Conservation (phyloP, 2,329 filamentous ascomycete genomes). For the Myotisia sp. region DNA sequence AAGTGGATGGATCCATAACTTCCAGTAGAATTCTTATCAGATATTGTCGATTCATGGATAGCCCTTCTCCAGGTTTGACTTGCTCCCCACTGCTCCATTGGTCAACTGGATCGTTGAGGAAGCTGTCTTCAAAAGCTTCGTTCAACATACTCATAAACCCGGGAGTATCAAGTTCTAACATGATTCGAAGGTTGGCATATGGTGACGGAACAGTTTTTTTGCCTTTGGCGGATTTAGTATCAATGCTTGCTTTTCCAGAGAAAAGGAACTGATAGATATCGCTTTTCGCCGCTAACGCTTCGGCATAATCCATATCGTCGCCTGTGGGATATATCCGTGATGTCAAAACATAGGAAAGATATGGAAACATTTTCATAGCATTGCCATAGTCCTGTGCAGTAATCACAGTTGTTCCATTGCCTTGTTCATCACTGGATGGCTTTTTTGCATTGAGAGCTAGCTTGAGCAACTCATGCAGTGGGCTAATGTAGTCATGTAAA, state of each 20-base stretch:
- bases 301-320: slow-evolving; percentile 54
- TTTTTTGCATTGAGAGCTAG: slow-evolving; percentile 23
- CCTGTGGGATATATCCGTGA: slow-evolving; percentile 85
- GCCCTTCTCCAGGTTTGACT: slow-evolving; percentile 39
- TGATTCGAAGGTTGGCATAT: slow-evolving; percentile 70
- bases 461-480: slow-evolving; percentile 64
- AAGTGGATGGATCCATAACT: slow-evolving; percentile 55
- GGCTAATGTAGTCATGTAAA: slow-evolving; percentile 76
- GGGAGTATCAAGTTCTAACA: slow-evolving; percentile 76
- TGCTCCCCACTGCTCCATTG: slow-evolving; percentile 46
- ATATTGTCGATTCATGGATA: slow-evolving; percentile 78
- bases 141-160: slow-evolving; percentile 93
- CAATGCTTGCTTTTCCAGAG: slow-evolving; percentile 46
- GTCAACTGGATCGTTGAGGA: slow-evolving; percentile 68
- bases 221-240: neutral
- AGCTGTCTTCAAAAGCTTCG: slow-evolving; percentile 90
- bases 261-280: slow-evolving; percentile 91
- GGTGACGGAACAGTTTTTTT: slow-evolving; percentile 43
- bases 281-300: slow-evolving; percentile 63
- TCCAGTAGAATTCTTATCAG: slow-evolving; percentile 81
- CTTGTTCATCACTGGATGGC: too few relatives aligned
- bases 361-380: slow-evolving; percentile 85
- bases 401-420: slow-evolving; percentile 24
- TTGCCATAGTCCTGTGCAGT: slow-evolving; percentile 43
- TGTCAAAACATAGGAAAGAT: slow-evolving; percentile 81